These are phyloP conservation scores for Xylaria sp. DNA, from an alignment of 2,329 filamentous ascomycete species.

Conservation along the genomic window DNA sequence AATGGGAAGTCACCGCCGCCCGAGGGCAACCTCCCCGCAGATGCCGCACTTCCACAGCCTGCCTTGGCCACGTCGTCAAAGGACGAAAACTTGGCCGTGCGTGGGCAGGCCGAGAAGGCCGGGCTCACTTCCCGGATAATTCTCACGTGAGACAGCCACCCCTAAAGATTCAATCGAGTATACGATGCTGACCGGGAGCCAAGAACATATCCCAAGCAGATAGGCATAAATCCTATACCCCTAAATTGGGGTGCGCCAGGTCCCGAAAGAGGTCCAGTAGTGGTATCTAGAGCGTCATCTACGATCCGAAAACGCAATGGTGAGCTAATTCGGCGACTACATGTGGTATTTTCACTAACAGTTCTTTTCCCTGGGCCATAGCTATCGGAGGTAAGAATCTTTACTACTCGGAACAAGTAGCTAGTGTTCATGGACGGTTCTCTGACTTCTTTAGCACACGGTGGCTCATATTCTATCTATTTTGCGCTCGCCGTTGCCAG, in stretches of 20 bases:
- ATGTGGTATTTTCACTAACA: conserved; percentile 25
- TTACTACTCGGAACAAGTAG: neutral
- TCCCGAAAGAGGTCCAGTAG: conserved; percentile 80
- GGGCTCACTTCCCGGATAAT: conserved; percentile 61
- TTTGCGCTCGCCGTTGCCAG: conserved; percentile 91
- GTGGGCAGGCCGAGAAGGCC: conserved; percentile 46
- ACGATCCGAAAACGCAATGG: conserved; percentile 84
- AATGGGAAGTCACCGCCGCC: conserved; percentile 30
- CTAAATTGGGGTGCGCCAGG: conserved; percentile 87
- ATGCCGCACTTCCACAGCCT: conserved; percentile 26
- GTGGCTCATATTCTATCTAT: conserved; percentile 95
- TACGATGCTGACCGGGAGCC: conserved; percentile 21
- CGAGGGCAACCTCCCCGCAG: conserved; percentile 21
- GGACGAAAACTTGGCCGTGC: conserved; percentile 31
- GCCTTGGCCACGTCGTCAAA: conserved; percentile 33
- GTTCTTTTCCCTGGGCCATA: conserved; percentile 35
- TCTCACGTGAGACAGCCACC: conserved; percentile 51
- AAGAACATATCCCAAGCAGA: conserved; percentile 89
- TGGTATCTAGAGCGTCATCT: conserved; percentile 77
- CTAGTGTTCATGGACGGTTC: conserved; percentile 16
- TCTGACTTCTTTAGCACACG: conserved; percentile 49
- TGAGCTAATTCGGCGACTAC: conserved; percentile 46
- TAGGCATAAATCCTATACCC: conserved; percentile 87
- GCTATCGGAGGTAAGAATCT: conserved; percentile 61
- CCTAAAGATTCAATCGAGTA: neutral